phyloP scores from a whole-genome alignment of 23 red algal species.

The Gracilaria vermiculophylla region DNA sequence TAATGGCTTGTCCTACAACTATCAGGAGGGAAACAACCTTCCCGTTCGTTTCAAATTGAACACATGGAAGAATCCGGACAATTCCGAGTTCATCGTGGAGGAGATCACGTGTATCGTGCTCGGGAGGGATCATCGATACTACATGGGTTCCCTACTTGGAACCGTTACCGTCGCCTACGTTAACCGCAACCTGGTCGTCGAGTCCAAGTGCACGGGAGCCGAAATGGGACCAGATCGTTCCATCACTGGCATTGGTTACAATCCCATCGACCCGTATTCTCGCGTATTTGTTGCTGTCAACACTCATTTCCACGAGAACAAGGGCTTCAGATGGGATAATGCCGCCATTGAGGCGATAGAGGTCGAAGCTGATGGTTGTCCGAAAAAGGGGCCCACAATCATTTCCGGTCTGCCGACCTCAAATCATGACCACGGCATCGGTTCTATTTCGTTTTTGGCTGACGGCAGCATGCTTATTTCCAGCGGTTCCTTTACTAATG shows the following conservation, averaged over 20 bases:
- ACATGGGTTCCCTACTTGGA: slow-evolving; percentile 50
- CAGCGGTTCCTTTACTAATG: slow-evolving; percentile 39
- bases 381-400: slow-evolving; percentile 39
- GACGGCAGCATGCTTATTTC: slow-evolving; percentile 64
- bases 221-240: slow-evolving; percentile 47
- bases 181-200: slow-evolving; percentile 6
- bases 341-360: slow-evolving; percentile 23
- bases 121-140: slow-evolving; percentile 60
- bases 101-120: slow-evolving; percentile 44
- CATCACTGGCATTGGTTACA: slow-evolving; percentile 51
- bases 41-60: slow-evolving; percentile 47
- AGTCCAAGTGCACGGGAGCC: slow-evolving; percentile 38
- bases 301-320: slow-evolving; percentile 45
- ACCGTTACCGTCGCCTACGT: slow-evolving; percentile 37
- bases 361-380: slow-evolving; percentile 21
- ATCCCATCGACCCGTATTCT: slow-evolving; percentile 32
- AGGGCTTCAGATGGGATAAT: slow-evolving; percentile 53
- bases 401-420: slow-evolving; percentile 50
- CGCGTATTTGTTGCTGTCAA: slow-evolving; percentile 37
- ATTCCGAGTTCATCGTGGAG: slow-evolving; percentile 14
- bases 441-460: slow-evolving; percentile 24
- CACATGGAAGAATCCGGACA: slow-evolving; percentile 43
- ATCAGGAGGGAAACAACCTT: slow-evolving; percentile 14
- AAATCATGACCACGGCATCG: slow-evolving; percentile 59
- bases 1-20: slow-evolving; percentile 25